Evolutionary conservation across 148 eudicot species (phyloP).

Genomic region (Rhododendron mucronatum): DNA sequence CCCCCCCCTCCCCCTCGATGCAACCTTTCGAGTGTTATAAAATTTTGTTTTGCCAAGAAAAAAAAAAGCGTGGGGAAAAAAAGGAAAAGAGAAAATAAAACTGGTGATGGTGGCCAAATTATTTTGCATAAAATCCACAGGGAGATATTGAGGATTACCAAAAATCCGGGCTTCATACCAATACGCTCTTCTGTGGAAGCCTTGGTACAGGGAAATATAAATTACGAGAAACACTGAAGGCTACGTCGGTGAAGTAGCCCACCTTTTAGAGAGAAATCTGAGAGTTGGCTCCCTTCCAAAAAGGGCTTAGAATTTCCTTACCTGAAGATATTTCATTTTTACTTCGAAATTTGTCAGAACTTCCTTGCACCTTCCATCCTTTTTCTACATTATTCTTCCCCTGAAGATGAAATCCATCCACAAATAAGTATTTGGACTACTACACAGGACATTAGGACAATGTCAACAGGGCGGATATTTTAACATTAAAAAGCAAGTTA

Average conservation of each 20-base stretch:
- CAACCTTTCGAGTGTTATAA: too few relatives aligned
- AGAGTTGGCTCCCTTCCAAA: not conserved
- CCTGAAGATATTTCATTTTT: slow-evolving; percentile 59
- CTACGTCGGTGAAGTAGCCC: not conserved
- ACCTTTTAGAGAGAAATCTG: not conserved
- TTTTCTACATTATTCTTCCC: slow-evolving; percentile 22
- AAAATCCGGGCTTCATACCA: not conserved
- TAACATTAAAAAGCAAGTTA: not conserved
- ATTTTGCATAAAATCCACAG: not conserved
- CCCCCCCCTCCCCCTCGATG: too few relatives aligned
- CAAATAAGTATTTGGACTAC: not conserved
- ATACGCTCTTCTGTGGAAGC: not conserved
- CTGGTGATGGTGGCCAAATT: not conserved
- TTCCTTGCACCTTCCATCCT: slow-evolving; percentile 49
- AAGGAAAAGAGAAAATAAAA: not conserved
- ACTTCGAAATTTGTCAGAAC: slow-evolving; percentile 49
- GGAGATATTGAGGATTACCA: not conserved
- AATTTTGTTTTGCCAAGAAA: too few relatives aligned
- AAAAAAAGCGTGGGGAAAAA: too few relatives aligned
- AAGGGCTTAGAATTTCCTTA: slow-evolving; percentile 13
- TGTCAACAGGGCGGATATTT: not conserved
- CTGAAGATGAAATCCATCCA: slow-evolving; percentile 20
- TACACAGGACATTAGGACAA: not conserved
- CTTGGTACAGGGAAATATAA: not conserved
- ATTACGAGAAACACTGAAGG: not conserved